Percentiles rank a stretch among this genome's conserved stretches.
These are phyloP conservation scores for Auricularia sp. DNA, from an alignment of 768 basidiomycete species.

Conservation along the genomic window DNA sequence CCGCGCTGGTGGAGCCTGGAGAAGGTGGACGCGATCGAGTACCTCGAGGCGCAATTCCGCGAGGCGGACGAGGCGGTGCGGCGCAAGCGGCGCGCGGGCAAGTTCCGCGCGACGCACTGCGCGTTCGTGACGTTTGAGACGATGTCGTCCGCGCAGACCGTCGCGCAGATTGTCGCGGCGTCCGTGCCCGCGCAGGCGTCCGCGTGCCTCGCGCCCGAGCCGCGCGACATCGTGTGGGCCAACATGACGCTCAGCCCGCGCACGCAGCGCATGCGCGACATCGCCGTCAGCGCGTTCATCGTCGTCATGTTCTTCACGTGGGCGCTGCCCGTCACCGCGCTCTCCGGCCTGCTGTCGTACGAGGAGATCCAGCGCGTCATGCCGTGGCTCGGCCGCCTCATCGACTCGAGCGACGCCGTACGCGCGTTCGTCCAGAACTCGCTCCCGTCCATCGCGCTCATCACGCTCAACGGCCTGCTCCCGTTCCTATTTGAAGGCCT, in stretches of 20 bases:
- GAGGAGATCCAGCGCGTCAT: constrained; percentile 83
- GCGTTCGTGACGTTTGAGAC: constrained; percentile 97
- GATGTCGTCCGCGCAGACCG: constrained; percentile 92
- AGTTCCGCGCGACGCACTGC: constrained; percentile 69
- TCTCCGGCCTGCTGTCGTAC: constrained; percentile 84
- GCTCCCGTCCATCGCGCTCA: constrained; percentile 83
- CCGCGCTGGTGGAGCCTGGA: constrained; percentile 56
- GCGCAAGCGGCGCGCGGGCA: constrained; percentile 57
- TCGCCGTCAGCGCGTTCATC: constrained; percentile 62
- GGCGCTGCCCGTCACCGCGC: constrained; percentile 80
- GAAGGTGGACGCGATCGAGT: constrained; percentile 84
- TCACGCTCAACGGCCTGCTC: constrained; percentile 76
- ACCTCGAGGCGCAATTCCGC: constrained; percentile 69
- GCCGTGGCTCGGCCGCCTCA: constrained; percentile 80
- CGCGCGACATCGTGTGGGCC: constrained; percentile 91
- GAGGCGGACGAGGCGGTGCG: constrained; percentile 78
- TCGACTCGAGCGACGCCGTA: constrained; percentile 71
- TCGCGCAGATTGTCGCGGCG: constrained; percentile 73
- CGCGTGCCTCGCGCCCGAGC: constrained; percentile 80
- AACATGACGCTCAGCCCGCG: constrained; percentile 65
- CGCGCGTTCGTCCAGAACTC: constrained; percentile 91
- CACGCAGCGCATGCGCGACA: constrained; percentile 53
- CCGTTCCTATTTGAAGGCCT: constrained; percentile 91
- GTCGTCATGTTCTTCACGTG: constrained; percentile 77
- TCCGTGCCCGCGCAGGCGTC: constrained; percentile 53